Evolutionary conservation across 2,329 filamentous ascomycete species (phyloP).

Genomic region (Moelleriella libera): DNA sequence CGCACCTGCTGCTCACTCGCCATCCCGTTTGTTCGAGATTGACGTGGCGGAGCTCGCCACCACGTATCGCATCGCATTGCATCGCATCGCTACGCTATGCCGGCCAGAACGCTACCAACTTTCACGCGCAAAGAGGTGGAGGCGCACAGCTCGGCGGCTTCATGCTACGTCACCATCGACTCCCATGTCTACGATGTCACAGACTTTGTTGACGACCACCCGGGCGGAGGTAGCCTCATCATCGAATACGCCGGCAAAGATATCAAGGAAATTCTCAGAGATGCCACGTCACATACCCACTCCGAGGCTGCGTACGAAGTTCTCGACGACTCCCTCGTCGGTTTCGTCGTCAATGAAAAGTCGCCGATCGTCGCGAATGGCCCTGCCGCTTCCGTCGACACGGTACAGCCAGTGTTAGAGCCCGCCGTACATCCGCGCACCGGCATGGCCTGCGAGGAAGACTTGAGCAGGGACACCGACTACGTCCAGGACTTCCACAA

Average conservation of each 20-base stretch:
- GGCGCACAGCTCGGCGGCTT: conserved; percentile 63
- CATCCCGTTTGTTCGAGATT: too few relatives aligned
- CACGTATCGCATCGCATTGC: background rate
- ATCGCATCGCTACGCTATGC: conserved; percentile 38
- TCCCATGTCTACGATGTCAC: conserved; percentile 91
- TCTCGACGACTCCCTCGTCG: conserved; percentile 73
- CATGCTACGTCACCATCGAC: conserved; percentile 87
- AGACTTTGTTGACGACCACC: conserved; percentile 78
- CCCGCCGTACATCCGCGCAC: conserved; percentile 46
- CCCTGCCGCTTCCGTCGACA: background rate
- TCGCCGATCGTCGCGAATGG: conserved; percentile 12
- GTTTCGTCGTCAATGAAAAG: conserved; percentile 56
- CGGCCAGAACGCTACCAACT: conserved; percentile 67
- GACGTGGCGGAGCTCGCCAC: background rate
- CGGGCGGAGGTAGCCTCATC: conserved; percentile 77
- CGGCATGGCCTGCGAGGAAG: conserved; percentile 80
- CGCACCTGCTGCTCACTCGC: too few relatives aligned
- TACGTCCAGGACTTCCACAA: conserved; percentile 60
- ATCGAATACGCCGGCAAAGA: conserved; percentile 86
- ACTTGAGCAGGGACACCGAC: conserved; percentile 79
- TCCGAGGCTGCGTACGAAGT: conserved; percentile 93
- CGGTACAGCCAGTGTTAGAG: conserved; percentile 11
- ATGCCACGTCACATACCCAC: conserved; percentile 71
- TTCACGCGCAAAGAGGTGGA: conserved; percentile 71
- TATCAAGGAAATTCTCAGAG: conserved; percentile 66